phyloP scores from a whole-genome alignment of 1,139 yeast species.

The Pneumocystis canis region DNA sequence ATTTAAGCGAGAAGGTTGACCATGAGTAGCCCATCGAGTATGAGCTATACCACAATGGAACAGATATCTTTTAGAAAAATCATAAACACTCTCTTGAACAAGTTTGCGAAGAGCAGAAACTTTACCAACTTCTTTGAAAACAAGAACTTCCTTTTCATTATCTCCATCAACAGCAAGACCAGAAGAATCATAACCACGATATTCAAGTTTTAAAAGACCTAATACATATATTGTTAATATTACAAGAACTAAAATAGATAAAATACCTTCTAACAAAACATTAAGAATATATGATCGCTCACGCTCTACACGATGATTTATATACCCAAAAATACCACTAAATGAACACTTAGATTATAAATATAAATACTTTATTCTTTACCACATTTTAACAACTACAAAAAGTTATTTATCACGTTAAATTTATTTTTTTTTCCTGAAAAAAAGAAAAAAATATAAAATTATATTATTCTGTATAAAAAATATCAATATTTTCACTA shows the following conservation, averaged over 20 bases:
- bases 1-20: conserved; percentile 70
- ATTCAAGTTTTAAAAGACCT: conserved; percentile 86
- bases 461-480: too few relatives aligned
- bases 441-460: neutral
- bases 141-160: conserved; percentile 38
- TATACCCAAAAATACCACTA: conserved; percentile 96
- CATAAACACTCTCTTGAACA: conserved; percentile 32
- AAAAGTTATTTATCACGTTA: neutral
- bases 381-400: neutral
- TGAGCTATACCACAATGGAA: conserved; percentile 96
- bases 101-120: conserved; percentile 66
- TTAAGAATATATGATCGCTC: conserved; percentile 85
- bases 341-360: neutral
- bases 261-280: conserved; percentile 48
- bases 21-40: conserved; percentile 99
- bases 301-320: conserved; percentile 84
- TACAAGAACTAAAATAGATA: neutral
- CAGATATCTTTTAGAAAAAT: conserved; percentile 53
- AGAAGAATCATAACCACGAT: conserved; percentile 95
- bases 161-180: conserved; percentile 94
- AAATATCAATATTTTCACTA: too few relatives aligned
- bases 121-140: conserved; percentile 82
- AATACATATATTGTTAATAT: neutral
- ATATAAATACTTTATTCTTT: neutral
- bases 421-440: neutral